Conservation (phyloP, 192 early-diverging fungal genomes). For the Chytriomyces confervae region DNA sequence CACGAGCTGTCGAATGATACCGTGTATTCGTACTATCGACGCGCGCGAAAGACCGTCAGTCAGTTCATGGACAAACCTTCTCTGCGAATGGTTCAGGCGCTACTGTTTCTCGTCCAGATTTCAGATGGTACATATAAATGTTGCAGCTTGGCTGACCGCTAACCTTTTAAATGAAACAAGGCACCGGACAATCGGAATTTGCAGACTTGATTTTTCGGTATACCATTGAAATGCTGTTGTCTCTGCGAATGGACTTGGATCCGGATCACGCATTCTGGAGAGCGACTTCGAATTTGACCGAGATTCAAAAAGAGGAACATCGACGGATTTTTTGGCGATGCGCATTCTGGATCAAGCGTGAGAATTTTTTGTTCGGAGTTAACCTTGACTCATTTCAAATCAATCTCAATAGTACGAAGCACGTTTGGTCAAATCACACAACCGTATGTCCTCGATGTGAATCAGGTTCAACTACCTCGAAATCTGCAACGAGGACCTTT, state of each 20-base stretch:
- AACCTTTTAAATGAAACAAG: background rate
- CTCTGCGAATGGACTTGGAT: too few species aligned
- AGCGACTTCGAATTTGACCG: background rate
- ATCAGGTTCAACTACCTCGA: background rate
- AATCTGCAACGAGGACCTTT: background rate
- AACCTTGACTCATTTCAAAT: background rate
- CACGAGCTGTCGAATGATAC: background rate
- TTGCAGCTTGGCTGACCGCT: background rate
- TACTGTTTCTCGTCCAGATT: background rate
- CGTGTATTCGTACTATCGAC: background rate
- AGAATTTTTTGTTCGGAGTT: background rate
- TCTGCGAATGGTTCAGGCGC: background rate
- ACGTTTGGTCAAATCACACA: background rate
- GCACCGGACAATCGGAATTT: background rate
- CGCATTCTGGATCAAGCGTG: slow-evolving; percentile 4
- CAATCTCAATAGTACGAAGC: background rate
- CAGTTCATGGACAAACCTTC: background rate
- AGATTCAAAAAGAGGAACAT: background rate
- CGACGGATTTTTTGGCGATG: background rate
- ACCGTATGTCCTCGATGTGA: background rate
- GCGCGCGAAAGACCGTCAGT: background rate
- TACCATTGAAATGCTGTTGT: background rate
- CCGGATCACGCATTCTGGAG: background rate
- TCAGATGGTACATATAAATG: background rate
- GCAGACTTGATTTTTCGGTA: background rate